Evolutionary conservation across 352 stramenopile genomes (phyloP).

Genomic region (Globisporangium heterothallicum): DNA sequence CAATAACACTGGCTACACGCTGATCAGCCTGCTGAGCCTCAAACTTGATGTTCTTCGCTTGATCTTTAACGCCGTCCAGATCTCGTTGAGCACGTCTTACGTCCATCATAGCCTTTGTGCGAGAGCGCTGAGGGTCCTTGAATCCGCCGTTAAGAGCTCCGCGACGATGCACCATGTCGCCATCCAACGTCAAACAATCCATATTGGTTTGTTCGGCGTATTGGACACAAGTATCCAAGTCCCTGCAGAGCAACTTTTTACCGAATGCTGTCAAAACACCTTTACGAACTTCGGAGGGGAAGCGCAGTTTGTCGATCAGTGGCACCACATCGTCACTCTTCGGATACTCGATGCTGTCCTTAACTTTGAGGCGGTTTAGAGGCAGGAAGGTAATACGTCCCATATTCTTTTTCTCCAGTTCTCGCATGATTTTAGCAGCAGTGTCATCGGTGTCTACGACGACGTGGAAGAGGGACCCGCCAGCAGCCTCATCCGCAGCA

Average conservation of each 20-base stretch:
- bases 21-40: conserved; percentile 90
- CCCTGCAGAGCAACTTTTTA: conserved; percentile 94
- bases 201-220: conserved; percentile 86
- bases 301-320: conserved; percentile 85
- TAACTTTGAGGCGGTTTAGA: conserved; percentile 87
- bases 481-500: conserved; percentile 94
- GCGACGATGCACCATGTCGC: conserved; percentile 95
- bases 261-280: conserved; percentile 96
- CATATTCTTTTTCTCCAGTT: conserved; percentile 92
- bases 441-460: conserved; percentile 98
- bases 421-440: conserved; percentile 91
- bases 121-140: conserved; percentile 86
- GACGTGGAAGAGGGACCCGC: conserved; percentile 96
- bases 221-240: conserved; percentile 86
- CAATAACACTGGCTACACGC: conserved; percentile 76
- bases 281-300: conserved; percentile 76
- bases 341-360: conserved; percentile 69
- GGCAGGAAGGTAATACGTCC: conserved; percentile 98
- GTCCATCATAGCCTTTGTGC: conserved; percentile 76
- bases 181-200: conserved; percentile 98
- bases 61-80: conserved; percentile 60
- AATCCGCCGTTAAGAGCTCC: conserved; percentile 97
- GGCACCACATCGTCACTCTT: conserved; percentile 80
- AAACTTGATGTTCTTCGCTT: conserved; percentile 80
- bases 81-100: conserved; percentile 72